Percentiles rank a stretch among this genome's conserved stretches.
Evolutionary conservation across 2,329 filamentous ascomycete species (phyloP).

Genomic region (Pseudogymnoascus sp.): DNA sequence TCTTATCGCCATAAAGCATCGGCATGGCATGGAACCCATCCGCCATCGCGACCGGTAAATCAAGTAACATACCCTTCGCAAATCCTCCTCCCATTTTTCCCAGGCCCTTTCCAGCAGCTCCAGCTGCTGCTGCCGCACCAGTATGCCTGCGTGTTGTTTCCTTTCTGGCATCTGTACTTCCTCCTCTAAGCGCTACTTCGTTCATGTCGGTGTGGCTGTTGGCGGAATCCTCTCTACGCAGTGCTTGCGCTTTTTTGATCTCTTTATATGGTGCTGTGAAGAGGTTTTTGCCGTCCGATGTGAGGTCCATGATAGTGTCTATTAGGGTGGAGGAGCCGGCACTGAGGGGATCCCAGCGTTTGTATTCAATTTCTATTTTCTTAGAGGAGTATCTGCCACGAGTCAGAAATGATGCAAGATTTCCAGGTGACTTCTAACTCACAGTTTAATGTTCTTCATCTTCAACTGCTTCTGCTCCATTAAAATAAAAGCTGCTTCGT

Average conservation of each 20-base stretch:
- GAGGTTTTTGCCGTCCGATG: not conserved
- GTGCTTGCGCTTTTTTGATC: constrained; percentile 5
- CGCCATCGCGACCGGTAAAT: constrained; percentile 16
- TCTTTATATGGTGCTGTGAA: constrained; percentile 13
- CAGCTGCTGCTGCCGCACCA: constrained; percentile 10
- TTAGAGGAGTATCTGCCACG: constrained; percentile 37
- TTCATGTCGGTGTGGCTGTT: not conserved
- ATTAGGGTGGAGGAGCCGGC: constrained; percentile 12
- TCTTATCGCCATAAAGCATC: constrained; percentile 11
- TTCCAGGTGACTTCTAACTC: constrained; percentile 30
- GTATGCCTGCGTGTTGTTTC: not conserved
- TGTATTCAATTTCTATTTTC: constrained; percentile 22
- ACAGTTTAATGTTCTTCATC: constrained; percentile 14
- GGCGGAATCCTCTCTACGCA: not conserved
- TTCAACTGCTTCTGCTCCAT: constrained; percentile 15
- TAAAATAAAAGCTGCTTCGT: constrained; percentile 15
- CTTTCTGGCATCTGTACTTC: not conserved
- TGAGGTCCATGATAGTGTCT: constrained; percentile 12
- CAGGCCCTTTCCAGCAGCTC: constrained; percentile 21
- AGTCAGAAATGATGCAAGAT: constrained; percentile 47
- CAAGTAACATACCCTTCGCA: constrained; percentile 26
- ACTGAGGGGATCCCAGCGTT: constrained; percentile 23
- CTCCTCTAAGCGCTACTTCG: not conserved
- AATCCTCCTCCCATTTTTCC: constrained; percentile 32
- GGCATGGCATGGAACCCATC: constrained; percentile 17